Percentiles rank a stretch among this genome's conserved stretches.
phyloP scores from a whole-genome alignment of 805 yeast species.

The Kluyveromyces siamensis region DNA sequence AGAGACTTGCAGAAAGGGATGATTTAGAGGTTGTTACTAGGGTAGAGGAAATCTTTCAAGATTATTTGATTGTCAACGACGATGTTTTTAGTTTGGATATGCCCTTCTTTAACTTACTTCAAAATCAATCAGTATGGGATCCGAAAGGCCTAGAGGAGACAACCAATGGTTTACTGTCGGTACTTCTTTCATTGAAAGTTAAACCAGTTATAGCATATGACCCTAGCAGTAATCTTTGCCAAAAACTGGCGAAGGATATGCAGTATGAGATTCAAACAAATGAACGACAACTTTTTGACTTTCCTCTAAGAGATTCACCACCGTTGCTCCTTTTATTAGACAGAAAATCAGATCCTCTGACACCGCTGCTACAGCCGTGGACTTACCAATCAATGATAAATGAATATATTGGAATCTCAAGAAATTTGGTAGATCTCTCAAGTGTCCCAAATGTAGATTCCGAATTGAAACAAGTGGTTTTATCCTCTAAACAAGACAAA shows the following conservation, averaged over 20 bases:
- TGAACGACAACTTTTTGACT: slow-evolving; percentile 57
- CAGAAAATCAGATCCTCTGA: slow-evolving; percentile 82
- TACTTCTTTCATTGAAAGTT: slow-evolving; percentile 53
- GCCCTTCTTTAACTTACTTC: slow-evolving; percentile 13
- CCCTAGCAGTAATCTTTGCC: slow-evolving; percentile 52
- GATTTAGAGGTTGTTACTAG: slow-evolving; percentile 69
- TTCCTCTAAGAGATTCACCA: slow-evolving; percentile 51
- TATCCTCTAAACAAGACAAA: slow-evolving; percentile 59
- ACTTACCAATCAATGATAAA: slow-evolving; percentile 97
- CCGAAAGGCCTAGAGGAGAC: slow-evolving; percentile 17
- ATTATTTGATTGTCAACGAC: slow-evolving; percentile 64
- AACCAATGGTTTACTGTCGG: slow-evolving; percentile 17
- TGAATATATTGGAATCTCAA: slow-evolving; percentile 73
- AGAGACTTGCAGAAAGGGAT: slow-evolving; percentile 83
- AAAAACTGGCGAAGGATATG: slow-evolving; percentile 62
- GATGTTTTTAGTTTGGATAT: slow-evolving; percentile 50
- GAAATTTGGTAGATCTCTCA: slow-evolving; percentile 69
- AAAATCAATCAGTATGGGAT: slow-evolving; percentile 23
- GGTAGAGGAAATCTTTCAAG: slow-evolving; percentile 80
- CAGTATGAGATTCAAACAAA: slow-evolving; percentile 46
- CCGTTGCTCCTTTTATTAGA: slow-evolving; percentile 73
- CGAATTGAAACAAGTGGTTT: slow-evolving; percentile 56
- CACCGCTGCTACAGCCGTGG: slow-evolving; percentile 93
- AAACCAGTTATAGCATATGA: slow-evolving; percentile 80
- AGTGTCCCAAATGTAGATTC: slow-evolving; percentile 44